Evolutionary conservation across 2,329 filamentous ascomycete genomes (phyloP), one percentile per base, ranked within the genome.

Genomic region (Trichoderma citrinoviride): DNA sequence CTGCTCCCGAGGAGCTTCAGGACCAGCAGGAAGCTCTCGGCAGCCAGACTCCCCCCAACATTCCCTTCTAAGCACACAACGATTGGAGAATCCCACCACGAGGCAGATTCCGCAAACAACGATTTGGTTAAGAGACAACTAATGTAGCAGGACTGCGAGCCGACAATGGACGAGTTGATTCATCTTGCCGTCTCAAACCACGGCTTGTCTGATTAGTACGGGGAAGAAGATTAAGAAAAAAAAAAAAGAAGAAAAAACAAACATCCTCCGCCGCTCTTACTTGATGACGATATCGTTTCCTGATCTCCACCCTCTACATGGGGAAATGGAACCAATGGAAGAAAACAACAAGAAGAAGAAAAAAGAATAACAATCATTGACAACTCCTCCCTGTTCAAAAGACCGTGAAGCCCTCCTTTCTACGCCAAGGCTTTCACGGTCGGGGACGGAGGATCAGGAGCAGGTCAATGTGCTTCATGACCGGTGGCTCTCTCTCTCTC

Each of bases 1-100:
- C 91, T 60, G 88, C 88, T 57, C 86, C 88, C 64, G 93, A 96
- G 77, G 92, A 96, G 77, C 82, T 96, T 71, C 91, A 95, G 83
- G 90, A 93, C 78, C 90, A 93, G 80, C 90, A 93, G 78, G 90
- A 92, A 77, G 76, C 78, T 67, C 73, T 84, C 55, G 83, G 83
- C 65, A 78, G 80, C 65, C 82, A 85, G 71, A 69, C 74, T 57
- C 74, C 77, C 57, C 77, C 83, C 69, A 87, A 85, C 78, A 88
- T 90, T 74, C 87, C 87, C 70, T 90, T 90, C 76, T 90, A 89
- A 83, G 66, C 67, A 43, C 21, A 47, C 52, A 33, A 55, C 66
- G 56, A 37, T 55, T 50, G 46, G 29, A 53, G 54, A 67, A 53
- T 49, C 64, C 62, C 55, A 67, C 40, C 65, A 60, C 65, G 68